Percentiles rank a stretch among this genome's conserved stretches.
phyloP scores from a whole-genome alignment of 2,329 filamentous ascomycete species.

The Claviceps sp. region DNA sequence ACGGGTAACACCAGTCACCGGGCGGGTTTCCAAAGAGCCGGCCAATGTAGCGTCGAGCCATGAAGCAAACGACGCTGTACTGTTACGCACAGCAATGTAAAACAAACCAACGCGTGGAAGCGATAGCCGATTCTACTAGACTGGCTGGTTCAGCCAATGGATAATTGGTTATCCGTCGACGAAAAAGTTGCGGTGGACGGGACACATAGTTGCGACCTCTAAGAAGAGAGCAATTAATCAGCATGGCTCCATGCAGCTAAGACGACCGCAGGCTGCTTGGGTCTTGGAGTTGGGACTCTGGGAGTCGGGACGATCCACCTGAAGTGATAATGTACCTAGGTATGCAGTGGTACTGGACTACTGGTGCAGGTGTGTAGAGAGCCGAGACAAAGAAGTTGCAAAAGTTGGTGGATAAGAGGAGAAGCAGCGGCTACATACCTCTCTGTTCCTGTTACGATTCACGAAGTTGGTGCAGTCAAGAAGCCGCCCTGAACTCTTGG shows the following conservation, averaged over 20 bases:
- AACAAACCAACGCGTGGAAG: not conserved
- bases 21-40: too few relatives aligned
- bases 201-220: slow-evolving; percentile 13
- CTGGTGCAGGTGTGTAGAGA: not conserved
- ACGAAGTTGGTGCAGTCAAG: not conserved
- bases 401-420: not conserved
- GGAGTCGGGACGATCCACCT: not conserved
- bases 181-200: not conserved
- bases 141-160: slow-evolving; percentile 5
- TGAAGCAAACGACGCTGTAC: not conserved
- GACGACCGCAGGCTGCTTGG: not conserved
- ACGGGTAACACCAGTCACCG: not conserved
- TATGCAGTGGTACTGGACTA: not conserved
- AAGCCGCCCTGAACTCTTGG: not conserved
- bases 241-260: slow-evolving; percentile 9
- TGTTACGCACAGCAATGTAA: not conserved
- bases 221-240: slow-evolving; percentile 23
- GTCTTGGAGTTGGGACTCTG: too few relatives aligned
- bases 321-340: not conserved
- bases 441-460: too few relatives aligned
- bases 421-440: not conserved
- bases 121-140: not conserved
- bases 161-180: slow-evolving; percentile 4
- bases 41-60: not conserved
- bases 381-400: not conserved